Base-by-base conservation (phyloP, 2,329 filamentous ascomycete genomes). In the Neofusicoccum laricinum region DNA sequence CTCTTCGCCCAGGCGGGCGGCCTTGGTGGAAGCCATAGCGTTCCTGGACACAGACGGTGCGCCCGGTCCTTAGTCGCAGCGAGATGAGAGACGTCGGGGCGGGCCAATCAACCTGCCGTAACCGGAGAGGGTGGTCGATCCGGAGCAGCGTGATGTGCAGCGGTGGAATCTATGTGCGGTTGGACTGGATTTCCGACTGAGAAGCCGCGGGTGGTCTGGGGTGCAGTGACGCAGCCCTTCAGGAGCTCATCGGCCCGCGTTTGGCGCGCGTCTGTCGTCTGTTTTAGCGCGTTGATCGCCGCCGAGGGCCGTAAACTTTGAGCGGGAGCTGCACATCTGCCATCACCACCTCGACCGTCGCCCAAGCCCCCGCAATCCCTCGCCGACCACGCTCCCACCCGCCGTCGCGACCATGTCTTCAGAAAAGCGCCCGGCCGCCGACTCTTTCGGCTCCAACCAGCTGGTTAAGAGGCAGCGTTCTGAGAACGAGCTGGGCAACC, bases 391-490 rank as follows among this genome's bases (percentile, higher is more conserved):
- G 19, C 61, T 32, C 58, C 11, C 5, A n/a, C 15, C 25, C 51
- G 32, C 61, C 14, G 25, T 43, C 49, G 14, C 64, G 67, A 79
- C 68, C 66, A 97, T 97, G 93, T 92, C 93, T 38, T 86, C 90
- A 67, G 93, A 96, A 79, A 98, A 99, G 81, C 88, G 95, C 74
- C 90, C 93, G 66, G 93, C 93, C n/a, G 88, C 91, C 67, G 90
- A 90, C 70, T 90, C 91, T 66, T 94, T 94, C 70, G 87, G 89
- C 71, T 87, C 88, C 25, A 88, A 88, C 55, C 91, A 96, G 78
- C 85, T 94, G 70, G 87, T 98, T 67, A 99, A 98, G 82, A 86
- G 94, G 75, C 93, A 94, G 76, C 96, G 95, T 76, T 86, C 87
- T 64, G 85, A 87, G 69, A 81, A 80, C 67, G 82, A 85, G 67